phyloP scores from a whole-genome alignment of 257 asterid species.

The Catharanthus roseus region DNA sequence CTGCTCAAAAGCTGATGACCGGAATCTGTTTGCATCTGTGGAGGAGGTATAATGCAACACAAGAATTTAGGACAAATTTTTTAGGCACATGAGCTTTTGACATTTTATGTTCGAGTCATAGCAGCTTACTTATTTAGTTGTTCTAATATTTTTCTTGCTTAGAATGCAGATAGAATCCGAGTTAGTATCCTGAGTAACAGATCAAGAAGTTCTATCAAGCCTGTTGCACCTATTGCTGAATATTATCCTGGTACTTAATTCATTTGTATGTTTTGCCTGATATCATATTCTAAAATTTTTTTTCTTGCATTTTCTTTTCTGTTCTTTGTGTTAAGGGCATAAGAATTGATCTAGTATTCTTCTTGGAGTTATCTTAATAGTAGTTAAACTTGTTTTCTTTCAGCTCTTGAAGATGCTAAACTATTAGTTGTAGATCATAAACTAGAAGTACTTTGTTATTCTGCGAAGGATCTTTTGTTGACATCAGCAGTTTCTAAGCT shows the following conservation, averaged over 20 bases:
- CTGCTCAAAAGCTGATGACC: slow-evolving; percentile 35
- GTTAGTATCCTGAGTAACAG: slow-evolving; percentile 71
- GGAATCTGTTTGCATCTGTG: slow-evolving; percentile 38
- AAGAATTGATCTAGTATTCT: slow-evolving; percentile 5
- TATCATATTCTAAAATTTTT: background rate
- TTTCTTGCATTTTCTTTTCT: background rate
- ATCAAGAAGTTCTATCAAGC: slow-evolving; percentile 53
- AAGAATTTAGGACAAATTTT: background rate
- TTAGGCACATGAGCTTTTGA: background rate
- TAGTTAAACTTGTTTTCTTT: slow-evolving; percentile 19
- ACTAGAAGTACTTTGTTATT: slow-evolving; percentile 73
- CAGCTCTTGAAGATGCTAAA: slow-evolving; percentile 69
- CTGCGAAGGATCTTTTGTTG: slow-evolving; percentile 56
- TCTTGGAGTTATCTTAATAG: slow-evolving; percentile 15
- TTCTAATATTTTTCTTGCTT: slow-evolving; percentile 27
- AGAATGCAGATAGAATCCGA: slow-evolving; percentile 78
- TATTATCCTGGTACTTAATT: slow-evolving; percentile 70
- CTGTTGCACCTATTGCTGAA: slow-evolving; percentile 72
- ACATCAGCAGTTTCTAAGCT: slow-evolving; percentile 53
- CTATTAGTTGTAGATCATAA: slow-evolving; percentile 62
- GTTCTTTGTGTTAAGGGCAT: background rate
- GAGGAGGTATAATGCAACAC: slow-evolving; percentile 62
- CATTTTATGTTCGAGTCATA: slow-evolving; percentile 11
- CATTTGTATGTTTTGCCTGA: background rate
- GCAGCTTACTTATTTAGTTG: slow-evolving; percentile 22